Conservation (phyloP, 176 grass and related monocot genomes). For the Pharus latifolius region DNA sequence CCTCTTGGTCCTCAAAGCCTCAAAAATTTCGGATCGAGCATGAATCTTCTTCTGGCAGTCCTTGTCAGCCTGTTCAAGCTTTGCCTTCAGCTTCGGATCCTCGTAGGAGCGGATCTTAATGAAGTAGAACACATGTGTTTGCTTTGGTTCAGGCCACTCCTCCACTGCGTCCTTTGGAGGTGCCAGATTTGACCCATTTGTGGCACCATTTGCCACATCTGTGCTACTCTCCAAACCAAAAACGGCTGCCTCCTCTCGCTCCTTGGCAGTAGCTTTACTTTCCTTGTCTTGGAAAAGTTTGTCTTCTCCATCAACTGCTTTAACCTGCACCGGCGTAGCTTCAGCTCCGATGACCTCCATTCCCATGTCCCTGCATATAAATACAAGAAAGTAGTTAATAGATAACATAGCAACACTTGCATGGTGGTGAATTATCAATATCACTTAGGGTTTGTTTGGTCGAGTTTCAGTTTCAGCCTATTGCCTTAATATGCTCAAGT, state of each 20-base stretch:
- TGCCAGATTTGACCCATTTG: conserved; percentile 21
- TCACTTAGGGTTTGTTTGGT: no score
- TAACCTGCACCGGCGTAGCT: conserved; percentile 37
- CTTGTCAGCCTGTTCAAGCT: conserved; percentile 76
- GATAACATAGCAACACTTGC: background rate
- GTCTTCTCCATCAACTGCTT: conserved; percentile 47
- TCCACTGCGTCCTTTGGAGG: conserved; percentile 65
- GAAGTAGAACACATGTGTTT: conserved; percentile 63
- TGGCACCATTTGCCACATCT: conserved; percentile 27
- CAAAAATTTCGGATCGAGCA: conserved; percentile 41
- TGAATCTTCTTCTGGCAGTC: conserved; percentile 76
- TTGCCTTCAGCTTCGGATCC: conserved; percentile 76
- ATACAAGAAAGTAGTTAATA: background rate
- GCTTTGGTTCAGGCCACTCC: conserved; percentile 77
- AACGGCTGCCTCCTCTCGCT: conserved; percentile 36
- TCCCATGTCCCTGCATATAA: conserved; percentile 57
- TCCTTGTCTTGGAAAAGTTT: conserved; percentile 55
- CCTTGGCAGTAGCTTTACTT: conserved; percentile 50
- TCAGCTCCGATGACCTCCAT: conserved; percentile 71
- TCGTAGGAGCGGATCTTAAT: conserved; percentile 60
- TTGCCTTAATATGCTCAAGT: no score
- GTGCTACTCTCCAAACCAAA: conserved; percentile 41
- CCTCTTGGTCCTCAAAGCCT: conserved; percentile 67
- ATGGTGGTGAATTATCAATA: no score
- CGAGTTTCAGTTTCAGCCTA: no score